Evolutionary conservation across 2,329 filamentous ascomycete genomes (phyloP), one percentile per base, ranked within the genome.

Genomic region (Pestalotiopsis fici): DNA sequence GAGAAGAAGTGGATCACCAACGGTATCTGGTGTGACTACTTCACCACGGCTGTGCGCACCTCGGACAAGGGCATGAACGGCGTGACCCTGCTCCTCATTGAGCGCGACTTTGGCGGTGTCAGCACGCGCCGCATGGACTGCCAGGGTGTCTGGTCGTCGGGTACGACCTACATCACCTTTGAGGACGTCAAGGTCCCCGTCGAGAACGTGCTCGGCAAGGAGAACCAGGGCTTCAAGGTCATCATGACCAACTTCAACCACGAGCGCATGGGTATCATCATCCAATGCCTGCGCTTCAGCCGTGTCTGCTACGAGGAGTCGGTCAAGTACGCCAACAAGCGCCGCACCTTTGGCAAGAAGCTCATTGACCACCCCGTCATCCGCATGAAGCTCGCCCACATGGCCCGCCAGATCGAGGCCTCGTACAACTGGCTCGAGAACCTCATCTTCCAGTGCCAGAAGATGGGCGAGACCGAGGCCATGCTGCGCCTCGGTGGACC

Each of bases 1-100:
- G 95, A 98, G 89, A 98, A 99, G 92, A 99, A 99, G 85, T 98
- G 96, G 95, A 98, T 98, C 81, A 98, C 95, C 76, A 99, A 99
- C 82, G 96, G 96, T 76, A 89, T 98, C 76, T 98, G 94, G 94
- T 89, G 87, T 70, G 96, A 99, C 81, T 99, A 98, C 85, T 98
- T 98, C 86, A 98, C 96, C 66, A 97, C 93, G 15, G 96, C 95
- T 28, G 96, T 99, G 50, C 91, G 96, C 69, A 99, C 96, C 13
- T 94, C 92, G 71, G 91, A 90, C 39, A 85, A 88, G 27, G 96
- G 96, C 72, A 98, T 98, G 95, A 95, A 95, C 77, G 96, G 96
- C 68, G 87, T 99, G 69, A 93, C 90, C 35, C 87, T 98, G 64
- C 88, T 99, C 64, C 91, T 99, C 68, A 97, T 99, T 73, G 95